phyloP scores from a whole-genome alignment of 805 yeast species.

The Candida coquimbonensis region DNA sequence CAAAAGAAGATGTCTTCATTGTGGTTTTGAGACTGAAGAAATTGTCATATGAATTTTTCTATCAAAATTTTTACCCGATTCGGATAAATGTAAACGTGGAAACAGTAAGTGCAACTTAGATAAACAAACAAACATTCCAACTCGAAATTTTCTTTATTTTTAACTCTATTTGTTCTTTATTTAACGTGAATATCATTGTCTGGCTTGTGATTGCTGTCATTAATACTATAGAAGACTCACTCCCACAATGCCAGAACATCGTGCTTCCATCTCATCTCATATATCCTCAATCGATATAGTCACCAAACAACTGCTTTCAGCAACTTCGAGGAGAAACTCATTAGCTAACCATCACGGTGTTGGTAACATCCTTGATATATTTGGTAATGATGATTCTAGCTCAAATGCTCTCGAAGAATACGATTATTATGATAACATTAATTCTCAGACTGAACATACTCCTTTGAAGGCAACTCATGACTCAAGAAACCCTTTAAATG shows the following conservation, averaged over 20 bases:
- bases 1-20: constrained; percentile 61
- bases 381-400: constrained; percentile 9
- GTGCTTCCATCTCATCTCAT: neutral
- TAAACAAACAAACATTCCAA: neutral
- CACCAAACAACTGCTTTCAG: constrained; percentile 17
- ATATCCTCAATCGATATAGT: constrained; percentile 12
- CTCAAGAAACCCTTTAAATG: constrained; percentile 13
- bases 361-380: constrained; percentile 22
- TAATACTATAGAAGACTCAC: no score
- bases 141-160: neutral
- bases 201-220: no score
- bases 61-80: constrained; percentile 1
- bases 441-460: constrained; percentile 11
- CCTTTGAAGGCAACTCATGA: constrained; percentile 15
- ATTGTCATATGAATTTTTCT: constrained; percentile 25
- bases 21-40: constrained; percentile 85
- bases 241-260: neutral
- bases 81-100: constrained; percentile 1
- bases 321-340: constrained; percentile 16
- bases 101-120: neutral
- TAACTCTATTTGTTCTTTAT: no score
- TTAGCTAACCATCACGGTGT: constrained; percentile 12
- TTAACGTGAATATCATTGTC: no score
- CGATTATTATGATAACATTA: constrained; percentile 1
- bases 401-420: constrained; percentile 1